Evolutionary conservation across 2,329 filamentous ascomycete species (phyloP), one percentile per base, ranked within the genome.

Genomic region (Botrytis cinerea): DNA sequence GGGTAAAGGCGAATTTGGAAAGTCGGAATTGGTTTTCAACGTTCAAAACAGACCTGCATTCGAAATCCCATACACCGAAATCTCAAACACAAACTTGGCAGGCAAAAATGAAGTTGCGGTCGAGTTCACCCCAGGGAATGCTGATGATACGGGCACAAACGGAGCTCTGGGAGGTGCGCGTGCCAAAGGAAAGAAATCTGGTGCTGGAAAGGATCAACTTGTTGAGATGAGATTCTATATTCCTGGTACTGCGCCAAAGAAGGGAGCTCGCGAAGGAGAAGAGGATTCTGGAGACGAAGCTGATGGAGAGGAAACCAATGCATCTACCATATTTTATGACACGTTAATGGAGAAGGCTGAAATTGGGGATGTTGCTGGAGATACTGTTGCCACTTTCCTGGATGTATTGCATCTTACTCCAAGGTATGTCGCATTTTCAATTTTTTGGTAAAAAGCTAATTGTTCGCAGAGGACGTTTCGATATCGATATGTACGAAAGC

Each of bases 161-260:
- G 92, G 90, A 70, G 86, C 91, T 76, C 86, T 94, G 45, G 92
- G 92, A 43, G 93, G 93, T 80, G 92, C 91, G 79, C 88, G 86
- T 78, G 90, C 87, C 73, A 92, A 93, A 79, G 95, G 95, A 75
- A 95, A 93, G 82, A 98, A 98, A 84, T 92, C 94, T 43, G 93
- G 93, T 6, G 95, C 93, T 28, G 94, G 93, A 38, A 90, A 91
- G 74, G 96, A 99, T 80, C 95, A 99, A 84, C 87, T 99, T 64
- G 95, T 98, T 28, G 96, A 99, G 85, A 98, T 99, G 93, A 91
- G 96, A 75, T 98, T 99, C 85, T 99, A 99, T 83, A 97, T 99
- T 67, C 96, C 96, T 1, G 96, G 96, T 68, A 94, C 92, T 9
- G 92, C 94, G 3, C 93, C 93, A 28, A 93, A 93, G 81, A 92